phyloP scores from a whole-genome alignment of 345 rosid genomes.

The Brassica incana region DNA sequence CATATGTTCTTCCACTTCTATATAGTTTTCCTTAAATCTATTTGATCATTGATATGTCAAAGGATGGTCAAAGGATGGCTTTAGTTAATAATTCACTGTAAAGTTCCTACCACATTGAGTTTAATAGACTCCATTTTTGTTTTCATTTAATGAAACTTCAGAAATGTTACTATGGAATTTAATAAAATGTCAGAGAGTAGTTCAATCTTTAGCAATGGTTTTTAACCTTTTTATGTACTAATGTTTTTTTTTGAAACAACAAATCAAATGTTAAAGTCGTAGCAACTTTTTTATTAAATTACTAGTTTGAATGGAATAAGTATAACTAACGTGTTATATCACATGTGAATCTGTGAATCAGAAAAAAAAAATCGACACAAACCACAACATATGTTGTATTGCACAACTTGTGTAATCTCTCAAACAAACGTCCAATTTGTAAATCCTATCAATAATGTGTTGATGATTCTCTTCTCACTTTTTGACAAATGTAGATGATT shows the following conservation, averaged over 20 bases:
- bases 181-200: conserved; percentile 7
- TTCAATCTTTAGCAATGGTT: background rate
- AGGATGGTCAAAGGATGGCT: conserved; percentile 1
- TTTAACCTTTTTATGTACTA: background rate
- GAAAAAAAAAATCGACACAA: too few species aligned
- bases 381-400: too few species aligned
- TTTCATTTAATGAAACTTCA: background rate
- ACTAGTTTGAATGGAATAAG: too few species aligned
- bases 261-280: background rate
- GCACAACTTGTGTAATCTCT: too few species aligned
- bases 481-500: too few species aligned
- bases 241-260: background rate
- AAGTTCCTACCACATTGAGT: conserved; percentile 20
- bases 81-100: conserved; percentile 30
- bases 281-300: too few species aligned
- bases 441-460: too few species aligned
- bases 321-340: too few species aligned
- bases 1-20: conserved; percentile 16
- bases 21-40: conserved; percentile 7
- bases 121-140: conserved; percentile 16
- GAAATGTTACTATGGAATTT: background rate
- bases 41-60: conserved; percentile 12
- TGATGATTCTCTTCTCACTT: too few species aligned
- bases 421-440: too few species aligned
- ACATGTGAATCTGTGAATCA: too few species aligned